Evolutionary conservation across 495 filamentous ascomycete species (phyloP), one percentile per base, ranked within the genome.

Genomic region (Hypoxylon perforatum): DNA sequence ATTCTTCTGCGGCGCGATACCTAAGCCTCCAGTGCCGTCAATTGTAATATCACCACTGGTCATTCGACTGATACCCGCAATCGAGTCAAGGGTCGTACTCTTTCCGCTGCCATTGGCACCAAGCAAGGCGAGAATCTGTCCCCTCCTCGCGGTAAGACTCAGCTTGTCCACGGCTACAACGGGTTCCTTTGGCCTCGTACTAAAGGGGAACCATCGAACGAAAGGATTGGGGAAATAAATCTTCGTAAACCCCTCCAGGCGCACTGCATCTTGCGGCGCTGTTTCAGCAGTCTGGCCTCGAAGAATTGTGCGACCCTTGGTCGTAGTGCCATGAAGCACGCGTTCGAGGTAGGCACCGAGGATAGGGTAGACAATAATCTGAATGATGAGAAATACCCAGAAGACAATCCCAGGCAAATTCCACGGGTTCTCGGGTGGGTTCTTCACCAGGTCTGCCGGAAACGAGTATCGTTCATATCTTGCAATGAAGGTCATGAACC

Each of bases 41-140:
- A 95, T 86, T 14, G 81, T 85, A 69, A 96, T 93, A 4, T 80
- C 79, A 2, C 93, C 92, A 48, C 82, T 84, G 0, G 89, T 89
- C 14, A 93, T 77, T 56, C 86, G 88, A 56, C 87, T 88, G 23
- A 92, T 83, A 0, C 93, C 93, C 38, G 91, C 91, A 55, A 97
- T 91, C 11, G 89, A 87, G 65, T 97, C 92, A 9, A 97, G 84
- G 0, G 93, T 95, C 0, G 93, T 97, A 46, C 86, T 90, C 75
- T 97, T 96, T 49, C 93, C 93, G 56, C 86, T 90, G 44, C 92
- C 93, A 74, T 97, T 97, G 2, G 92, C 91, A 15, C 93, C 92
- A 1, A 97, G 82, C 1, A 97, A 78, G 2, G 92, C 90, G 67
- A 91, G 82, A 33, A 97, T 94, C 69, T 94, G 87, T 0, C 93